Conservation (phyloP, 441 rosid species). For the Corymbia calophylla region DNA sequence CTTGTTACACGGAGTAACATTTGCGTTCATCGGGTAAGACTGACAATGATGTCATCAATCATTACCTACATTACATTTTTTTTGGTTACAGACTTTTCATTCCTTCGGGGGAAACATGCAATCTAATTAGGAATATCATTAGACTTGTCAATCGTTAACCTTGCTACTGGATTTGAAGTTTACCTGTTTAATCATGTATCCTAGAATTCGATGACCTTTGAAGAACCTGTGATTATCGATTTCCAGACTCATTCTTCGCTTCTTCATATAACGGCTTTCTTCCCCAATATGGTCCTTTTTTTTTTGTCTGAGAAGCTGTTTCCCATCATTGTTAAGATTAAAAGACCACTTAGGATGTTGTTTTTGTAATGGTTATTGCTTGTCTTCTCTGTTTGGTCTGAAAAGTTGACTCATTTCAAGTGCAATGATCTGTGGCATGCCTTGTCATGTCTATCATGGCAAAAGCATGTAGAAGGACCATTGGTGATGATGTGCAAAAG, state of each 20-base stretch:
- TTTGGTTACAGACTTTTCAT: not conserved
- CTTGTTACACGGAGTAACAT: slow-evolving; percentile 71
- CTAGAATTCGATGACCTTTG: not conserved
- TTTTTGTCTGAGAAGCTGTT: not conserved
- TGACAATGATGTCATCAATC: not conserved
- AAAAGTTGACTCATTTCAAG: not conserved
- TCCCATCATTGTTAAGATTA: not conserved
- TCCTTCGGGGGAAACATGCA: not conserved
- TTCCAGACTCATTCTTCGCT: not conserved
- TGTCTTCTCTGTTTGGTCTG: not conserved
- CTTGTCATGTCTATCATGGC: not conserved
- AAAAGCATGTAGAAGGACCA: not conserved
- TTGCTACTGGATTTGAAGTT: not conserved
- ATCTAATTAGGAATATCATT: not conserved
- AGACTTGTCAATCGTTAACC: not conserved
- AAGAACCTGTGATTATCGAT: not conserved
- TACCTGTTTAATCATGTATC: not conserved
- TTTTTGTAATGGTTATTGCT: not conserved
- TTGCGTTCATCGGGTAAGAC: slow-evolving; percentile 75
- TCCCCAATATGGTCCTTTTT: not conserved
- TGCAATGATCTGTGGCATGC: not conserved
- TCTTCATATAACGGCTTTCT: not conserved
- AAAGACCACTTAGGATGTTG: not conserved
- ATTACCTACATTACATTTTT: not conserved
- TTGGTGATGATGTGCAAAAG: not conserved